These are phyloP conservation scores for Umbilicus rupestris DNA, from an alignment of 164 flowering plant genomes.

Conservation along the genomic window DNA sequence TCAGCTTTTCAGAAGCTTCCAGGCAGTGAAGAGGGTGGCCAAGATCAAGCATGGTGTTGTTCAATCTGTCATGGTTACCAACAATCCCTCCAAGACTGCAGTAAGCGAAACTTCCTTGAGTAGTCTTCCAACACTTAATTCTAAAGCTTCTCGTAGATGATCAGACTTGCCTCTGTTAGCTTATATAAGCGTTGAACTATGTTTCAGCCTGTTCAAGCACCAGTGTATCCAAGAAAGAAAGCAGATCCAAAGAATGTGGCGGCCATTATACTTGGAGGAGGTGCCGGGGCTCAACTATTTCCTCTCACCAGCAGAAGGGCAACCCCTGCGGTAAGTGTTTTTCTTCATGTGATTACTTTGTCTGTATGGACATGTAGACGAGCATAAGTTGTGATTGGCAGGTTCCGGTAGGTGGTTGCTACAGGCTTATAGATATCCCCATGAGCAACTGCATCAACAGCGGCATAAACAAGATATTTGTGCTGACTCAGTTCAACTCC, in stretches of 20 bases:
- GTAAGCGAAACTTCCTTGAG: too few relatives aligned
- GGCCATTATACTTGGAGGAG: slow-evolving; percentile 82
- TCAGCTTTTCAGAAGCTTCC: slow-evolving; percentile 20
- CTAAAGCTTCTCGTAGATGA: neutral
- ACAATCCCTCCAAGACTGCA: slow-evolving; percentile 33
- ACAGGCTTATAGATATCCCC: slow-evolving; percentile 88
- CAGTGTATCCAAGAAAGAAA: slow-evolving; percentile 28
- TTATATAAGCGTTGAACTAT: too few relatives aligned
- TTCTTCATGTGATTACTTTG: too few relatives aligned
- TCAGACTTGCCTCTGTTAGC: neutral
- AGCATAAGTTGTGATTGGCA: slow-evolving; percentile 23
- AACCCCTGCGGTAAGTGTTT: slow-evolving; percentile 68
- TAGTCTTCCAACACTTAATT: too few relatives aligned
- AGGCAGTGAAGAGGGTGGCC: slow-evolving; percentile 18
- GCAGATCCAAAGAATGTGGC: slow-evolving; percentile 71
- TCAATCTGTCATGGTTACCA: slow-evolving; percentile 48
- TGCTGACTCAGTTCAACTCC: slow-evolving; percentile 89
- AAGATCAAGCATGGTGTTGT: slow-evolving; percentile 41
- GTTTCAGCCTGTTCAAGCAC: slow-evolving; percentile 33
- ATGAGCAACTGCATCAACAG: slow-evolving; percentile 98
- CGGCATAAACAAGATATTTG: slow-evolving; percentile 78
- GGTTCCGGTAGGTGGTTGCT: slow-evolving; percentile 97
- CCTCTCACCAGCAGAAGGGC: slow-evolving; percentile 78
- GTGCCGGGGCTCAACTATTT: slow-evolving; percentile 69
- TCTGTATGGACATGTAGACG: neutral